Percentiles rank a stretch among this genome's conserved stretches.
Evolutionary conservation across 148 eudicot species (phyloP).

Genomic region (Rhododendron vialii): DNA sequence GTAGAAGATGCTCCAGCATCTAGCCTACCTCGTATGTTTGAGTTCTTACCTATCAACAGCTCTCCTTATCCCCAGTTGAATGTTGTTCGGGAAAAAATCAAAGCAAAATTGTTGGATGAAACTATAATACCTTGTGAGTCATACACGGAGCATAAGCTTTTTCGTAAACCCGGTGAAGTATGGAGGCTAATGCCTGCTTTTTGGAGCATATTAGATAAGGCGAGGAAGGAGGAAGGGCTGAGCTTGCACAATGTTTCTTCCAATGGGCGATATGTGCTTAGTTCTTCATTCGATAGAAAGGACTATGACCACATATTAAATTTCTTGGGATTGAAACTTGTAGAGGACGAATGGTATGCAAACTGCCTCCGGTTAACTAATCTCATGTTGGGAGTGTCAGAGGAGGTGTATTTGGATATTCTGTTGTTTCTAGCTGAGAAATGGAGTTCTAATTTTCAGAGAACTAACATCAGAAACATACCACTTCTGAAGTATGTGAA

Average conservation of each 20-base stretch:
- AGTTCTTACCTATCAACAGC: slow-evolving; percentile 38
- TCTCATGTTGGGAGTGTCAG: slow-evolving; percentile 42
- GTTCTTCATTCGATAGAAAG: slow-evolving; percentile 41
- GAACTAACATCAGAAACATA: slow-evolving; percentile 24
- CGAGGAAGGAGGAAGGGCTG: slow-evolving; percentile 32
- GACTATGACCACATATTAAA: slow-evolving; percentile 34
- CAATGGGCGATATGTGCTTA: slow-evolving; percentile 44
- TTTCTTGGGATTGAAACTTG: slow-evolving; percentile 41
- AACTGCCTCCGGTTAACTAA: slow-evolving; percentile 52
- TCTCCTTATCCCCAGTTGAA: slow-evolving; percentile 38
- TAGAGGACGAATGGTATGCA: slow-evolving; percentile 53
- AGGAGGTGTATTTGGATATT: slow-evolving; percentile 42
- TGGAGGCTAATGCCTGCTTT: slow-evolving; percentile 46
- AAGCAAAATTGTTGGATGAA: slow-evolving; percentile 28
- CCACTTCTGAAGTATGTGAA: slow-evolving; percentile 52
- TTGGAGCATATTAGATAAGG: slow-evolving; percentile 42
- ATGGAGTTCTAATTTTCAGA: slow-evolving; percentile 35
- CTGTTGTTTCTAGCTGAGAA: slow-evolving; percentile 40
- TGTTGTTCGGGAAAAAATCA: slow-evolving; percentile 37
- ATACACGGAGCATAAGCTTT: slow-evolving; percentile 33
- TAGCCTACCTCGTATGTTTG: slow-evolving; percentile 35
- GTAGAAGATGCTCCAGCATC: slow-evolving; percentile 22
- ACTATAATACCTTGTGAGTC: slow-evolving; percentile 50
- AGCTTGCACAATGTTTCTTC: slow-evolving; percentile 46
- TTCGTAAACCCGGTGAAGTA: slow-evolving; percentile 56